A percentile compares a stretch with the other conserved stretches of the same genome.
Conservation (phyloP, 1,284 basidiomycete genomes). For the Volvariella volvacea region DNA sequence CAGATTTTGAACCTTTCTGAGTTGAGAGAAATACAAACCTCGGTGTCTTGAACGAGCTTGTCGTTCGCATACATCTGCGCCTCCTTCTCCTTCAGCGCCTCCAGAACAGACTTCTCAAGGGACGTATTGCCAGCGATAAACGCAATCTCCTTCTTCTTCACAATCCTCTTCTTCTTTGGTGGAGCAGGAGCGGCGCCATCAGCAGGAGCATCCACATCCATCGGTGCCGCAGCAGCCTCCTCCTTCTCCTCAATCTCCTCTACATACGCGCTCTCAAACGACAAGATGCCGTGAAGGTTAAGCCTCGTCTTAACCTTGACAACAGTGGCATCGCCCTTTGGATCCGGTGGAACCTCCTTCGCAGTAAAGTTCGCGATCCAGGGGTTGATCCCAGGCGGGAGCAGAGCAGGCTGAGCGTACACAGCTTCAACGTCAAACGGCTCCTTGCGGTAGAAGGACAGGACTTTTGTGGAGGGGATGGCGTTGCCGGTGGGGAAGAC, state of each 20-base stretch:
- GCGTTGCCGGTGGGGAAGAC: conserved; percentile 81
- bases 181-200: conserved; percentile 35
- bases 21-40: conserved; percentile 44
- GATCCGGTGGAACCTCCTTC: conserved; percentile 67
- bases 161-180: conserved; percentile 77
- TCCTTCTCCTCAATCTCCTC: conserved; percentile 82
- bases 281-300: conserved; percentile 79
- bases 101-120: conserved; percentile 56
- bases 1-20: conserved; percentile 5
- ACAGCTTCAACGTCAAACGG: conserved; percentile 81
- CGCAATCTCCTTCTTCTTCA: conserved; percentile 77
- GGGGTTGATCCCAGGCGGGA: conserved; percentile 79
- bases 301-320: conserved; percentile 88
- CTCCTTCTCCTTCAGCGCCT: conserved; percentile 72
- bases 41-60: conserved; percentile 93
- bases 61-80: conserved; percentile 82
- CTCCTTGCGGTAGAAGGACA: conserved; percentile 89
- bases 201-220: conserved; percentile 59
- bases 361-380: conserved; percentile 78
- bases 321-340: conserved; percentile 66
- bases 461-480: conserved; percentile 88
- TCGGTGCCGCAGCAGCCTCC: conserved; percentile 32
- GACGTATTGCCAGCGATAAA: conserved; percentile 61
- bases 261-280: conserved; percentile 79
- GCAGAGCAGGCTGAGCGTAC: conserved; percentile 63